These are phyloP conservation scores for Acer yangbiense DNA, from an alignment of 345 rosid genomes.

Conservation along the genomic window DNA sequence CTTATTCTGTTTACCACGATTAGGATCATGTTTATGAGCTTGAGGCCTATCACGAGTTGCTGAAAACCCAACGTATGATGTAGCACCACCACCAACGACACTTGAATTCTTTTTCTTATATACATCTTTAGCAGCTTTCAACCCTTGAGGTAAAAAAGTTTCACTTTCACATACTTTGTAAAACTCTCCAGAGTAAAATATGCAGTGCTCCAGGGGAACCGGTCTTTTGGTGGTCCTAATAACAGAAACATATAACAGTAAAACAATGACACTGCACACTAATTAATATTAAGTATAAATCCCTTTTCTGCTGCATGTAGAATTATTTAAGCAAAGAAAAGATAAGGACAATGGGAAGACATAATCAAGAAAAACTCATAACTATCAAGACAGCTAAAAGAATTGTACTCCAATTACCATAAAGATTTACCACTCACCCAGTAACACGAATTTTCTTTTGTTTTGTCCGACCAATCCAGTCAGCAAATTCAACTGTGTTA, in stretches of 20 bases:
- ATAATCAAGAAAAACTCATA: neutral
- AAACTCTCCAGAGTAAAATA: constrained; percentile 87
- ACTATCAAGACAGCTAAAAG: constrained; percentile 6
- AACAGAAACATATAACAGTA: constrained; percentile 18
- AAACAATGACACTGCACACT: constrained; percentile 11
- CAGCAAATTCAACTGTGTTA: constrained; percentile 91
- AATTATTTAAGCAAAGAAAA: neutral
- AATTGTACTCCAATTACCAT: constrained; percentile 16
- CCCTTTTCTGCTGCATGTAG: neutral
- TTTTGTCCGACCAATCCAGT: constrained; percentile 96
- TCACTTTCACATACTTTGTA: constrained; percentile 83
- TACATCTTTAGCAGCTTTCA: constrained; percentile 80
- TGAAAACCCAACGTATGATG: constrained; percentile 52
- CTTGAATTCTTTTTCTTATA: constrained; percentile 68
- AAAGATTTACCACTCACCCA: constrained; percentile 57
- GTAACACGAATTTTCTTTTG: constrained; percentile 89
- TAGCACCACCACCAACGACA: constrained; percentile 40
- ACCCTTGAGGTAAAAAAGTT: constrained; percentile 58
- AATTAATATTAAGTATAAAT: constrained; percentile 7
- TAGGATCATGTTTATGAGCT: constrained; percentile 66
- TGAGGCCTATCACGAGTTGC: constrained; percentile 57
- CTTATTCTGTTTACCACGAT: constrained; percentile 71
- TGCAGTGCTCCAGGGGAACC: constrained; percentile 93
- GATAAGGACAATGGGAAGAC: neutral
- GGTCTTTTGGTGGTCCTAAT: constrained; percentile 93